Evolutionary conservation across 164 flowering plant species (phyloP), one percentile per base, ranked within the genome.

Genomic region (Paratinospora sagittata): DNA sequence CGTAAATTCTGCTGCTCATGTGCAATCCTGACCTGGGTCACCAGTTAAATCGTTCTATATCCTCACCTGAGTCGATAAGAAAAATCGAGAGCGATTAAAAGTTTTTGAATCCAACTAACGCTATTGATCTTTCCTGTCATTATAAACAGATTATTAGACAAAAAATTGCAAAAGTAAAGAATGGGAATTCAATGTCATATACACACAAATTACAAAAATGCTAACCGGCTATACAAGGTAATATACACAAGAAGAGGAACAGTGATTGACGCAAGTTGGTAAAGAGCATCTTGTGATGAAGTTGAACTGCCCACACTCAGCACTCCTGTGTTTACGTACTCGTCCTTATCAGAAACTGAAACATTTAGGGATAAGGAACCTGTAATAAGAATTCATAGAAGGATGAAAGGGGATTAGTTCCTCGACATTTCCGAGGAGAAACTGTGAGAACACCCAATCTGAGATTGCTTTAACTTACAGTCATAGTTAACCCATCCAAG

Each of bases 401-500:
- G 3, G 39, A 36, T 36, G 39, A 36, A 36, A 8, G n/a, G 39
- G 3, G 39, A 3, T 36, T 36, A 5, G 4, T 27, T 11, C 13
- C 6, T 12, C 13, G 13, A 0, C 23, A n/a, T 60, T 26, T 8
- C 10, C 12, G 3, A 21, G 63, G 26, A 8, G 19, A 4, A 11
- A 36, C n/a, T 34, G 8, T 17, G 2, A 39, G 14, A 17, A 67
- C n/a, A n/a, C n/a, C n/a, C n/a, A 64, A 2, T 52, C 13, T 19
- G 26, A 10, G 36, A 27, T 36, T 36, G 63, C 63, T 9, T n/a
- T 30, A 16, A 85, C 96, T 86, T 82, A 90, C 96, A 89, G 68
- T 92, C 88, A 57, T 92, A 92, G 72, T 79, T 82, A 10, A 84
- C 81, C 98, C 98, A 94, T 78, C 98, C 98, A 62, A 94, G 79